These are phyloP conservation scores for Rhizopogon vesiculosus DNA, from an alignment of 768 basidiomycete genomes.

Conservation along the genomic window DNA sequence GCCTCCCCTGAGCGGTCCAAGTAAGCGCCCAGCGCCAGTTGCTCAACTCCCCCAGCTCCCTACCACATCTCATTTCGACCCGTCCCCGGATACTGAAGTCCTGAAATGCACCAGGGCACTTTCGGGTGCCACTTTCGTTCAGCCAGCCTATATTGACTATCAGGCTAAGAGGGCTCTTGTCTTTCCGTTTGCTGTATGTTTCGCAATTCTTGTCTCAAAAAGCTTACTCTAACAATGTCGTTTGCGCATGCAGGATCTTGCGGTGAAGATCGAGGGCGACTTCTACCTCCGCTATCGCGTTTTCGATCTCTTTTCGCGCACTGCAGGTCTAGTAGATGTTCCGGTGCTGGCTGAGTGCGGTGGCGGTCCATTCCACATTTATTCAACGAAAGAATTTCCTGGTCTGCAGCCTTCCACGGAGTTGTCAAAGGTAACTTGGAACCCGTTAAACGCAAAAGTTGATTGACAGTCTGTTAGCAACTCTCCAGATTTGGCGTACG, in stretches of 20 bases:
- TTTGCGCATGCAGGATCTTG: constrained; percentile 47
- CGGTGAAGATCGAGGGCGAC: constrained; percentile 60
- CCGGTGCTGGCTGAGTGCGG: constrained; percentile 61
- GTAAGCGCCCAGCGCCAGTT: constrained; percentile 3
- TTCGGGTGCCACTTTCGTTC: constrained; percentile 59
- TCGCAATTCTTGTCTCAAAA: constrained; percentile 5
- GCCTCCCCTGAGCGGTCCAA: constrained; percentile 17
- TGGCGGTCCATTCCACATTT: constrained; percentile 64
- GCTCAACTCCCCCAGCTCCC: constrained; percentile 12
- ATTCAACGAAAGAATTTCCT: constrained; percentile 73
- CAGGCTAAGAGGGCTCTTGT: constrained; percentile 47
- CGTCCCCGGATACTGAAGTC: constrained; percentile 40
- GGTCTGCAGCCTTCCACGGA: constrained; percentile 66
- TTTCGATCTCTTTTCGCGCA: constrained; percentile 53
- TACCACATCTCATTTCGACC: constrained; percentile 38
- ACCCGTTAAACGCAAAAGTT: no score
- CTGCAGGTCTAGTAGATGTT: constrained; percentile 21
- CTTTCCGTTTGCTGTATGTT: constrained; percentile 59
- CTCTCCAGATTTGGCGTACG: constrained; percentile 29
- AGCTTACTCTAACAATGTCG: neutral
- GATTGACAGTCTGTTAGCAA: constrained; percentile 16
- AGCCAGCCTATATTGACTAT: constrained; percentile 50
- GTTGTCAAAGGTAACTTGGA: constrained; percentile 50
- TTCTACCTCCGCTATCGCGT: constrained; percentile 70
- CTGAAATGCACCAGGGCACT: constrained; percentile 43